These are phyloP conservation scores for Coniochaeta sp. DNA, from an alignment of 2,329 filamentous ascomycete genomes.

Conservation along the genomic window DNA sequence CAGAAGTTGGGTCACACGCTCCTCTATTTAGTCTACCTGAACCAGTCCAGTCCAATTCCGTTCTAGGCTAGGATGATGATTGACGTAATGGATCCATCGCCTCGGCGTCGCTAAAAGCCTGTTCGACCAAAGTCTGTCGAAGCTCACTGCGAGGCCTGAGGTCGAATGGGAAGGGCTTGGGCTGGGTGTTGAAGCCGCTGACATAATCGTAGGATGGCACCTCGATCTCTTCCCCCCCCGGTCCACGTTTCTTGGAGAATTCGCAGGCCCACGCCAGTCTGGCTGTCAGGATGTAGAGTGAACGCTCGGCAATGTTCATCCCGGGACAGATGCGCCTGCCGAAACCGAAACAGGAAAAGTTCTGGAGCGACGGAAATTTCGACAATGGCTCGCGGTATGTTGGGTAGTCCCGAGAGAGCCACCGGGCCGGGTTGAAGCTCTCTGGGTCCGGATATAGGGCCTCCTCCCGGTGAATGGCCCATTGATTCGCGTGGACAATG, in stretches of 20 bases:
- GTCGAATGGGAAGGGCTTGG: no score
- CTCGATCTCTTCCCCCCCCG: neutral
- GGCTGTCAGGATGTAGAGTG: constrained; percentile 5
- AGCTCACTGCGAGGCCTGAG: no score
- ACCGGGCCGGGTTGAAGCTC: constrained; percentile 10
- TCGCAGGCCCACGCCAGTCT: neutral
- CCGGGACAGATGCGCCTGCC: constrained; percentile 28
- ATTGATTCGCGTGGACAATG: constrained; percentile 6
- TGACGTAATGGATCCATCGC: no score
- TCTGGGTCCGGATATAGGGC: constrained; percentile 13
- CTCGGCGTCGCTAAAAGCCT: no score
- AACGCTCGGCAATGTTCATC: constrained; percentile 6
- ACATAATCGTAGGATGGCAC: neutral
- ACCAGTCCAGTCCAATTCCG: no score
- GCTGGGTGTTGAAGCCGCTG: no score
- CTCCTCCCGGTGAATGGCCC: constrained; percentile 14
- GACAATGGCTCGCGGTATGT: constrained; percentile 9
- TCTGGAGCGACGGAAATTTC: constrained; percentile 15
- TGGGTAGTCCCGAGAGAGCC: constrained; percentile 7
- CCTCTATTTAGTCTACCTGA: no score
- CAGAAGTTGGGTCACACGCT: no score
- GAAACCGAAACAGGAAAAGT: constrained; percentile 28
- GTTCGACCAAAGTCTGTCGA: no score
- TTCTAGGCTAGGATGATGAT: no score
- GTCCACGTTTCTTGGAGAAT: neutral